Percentiles rank a stretch among this genome's conserved stretches.
Evolutionary conservation across 768 basidiomycete genomes (phyloP).

Genomic region (Harrya chromipes): DNA sequence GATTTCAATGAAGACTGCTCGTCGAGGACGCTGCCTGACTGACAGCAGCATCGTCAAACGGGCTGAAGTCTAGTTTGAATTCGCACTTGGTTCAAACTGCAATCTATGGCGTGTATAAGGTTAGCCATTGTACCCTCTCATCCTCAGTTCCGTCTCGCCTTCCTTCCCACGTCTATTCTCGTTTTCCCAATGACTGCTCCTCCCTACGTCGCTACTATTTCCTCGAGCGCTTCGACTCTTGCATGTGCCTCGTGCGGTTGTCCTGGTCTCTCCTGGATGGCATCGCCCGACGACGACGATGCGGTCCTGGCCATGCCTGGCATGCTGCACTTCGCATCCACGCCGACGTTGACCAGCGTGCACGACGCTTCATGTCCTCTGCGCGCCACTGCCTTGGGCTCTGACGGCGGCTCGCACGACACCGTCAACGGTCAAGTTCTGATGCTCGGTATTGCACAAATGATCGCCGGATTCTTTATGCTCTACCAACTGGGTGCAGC

Average conservation of each 20-base stretch:
- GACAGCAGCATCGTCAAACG: background rate
- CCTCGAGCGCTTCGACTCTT: constrained; percentile 1
- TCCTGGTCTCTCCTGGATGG: background rate
- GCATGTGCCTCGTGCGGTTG: background rate
- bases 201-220: background rate
- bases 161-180: background rate
- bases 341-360: background rate
- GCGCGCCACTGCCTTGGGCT: background rate
- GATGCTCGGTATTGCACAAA: constrained; percentile 1
- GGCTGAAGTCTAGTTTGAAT: background rate
- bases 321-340: background rate
- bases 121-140: background rate
- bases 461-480: constrained; percentile 2
- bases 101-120: constrained; percentile 9
- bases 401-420: background rate
- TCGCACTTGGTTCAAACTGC: background rate
- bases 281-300: background rate
- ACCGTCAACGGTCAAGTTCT: background rate
- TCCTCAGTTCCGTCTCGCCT: constrained; percentile 1
- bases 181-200: constrained; percentile 2
- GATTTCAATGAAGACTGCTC: background rate
- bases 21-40: background rate
- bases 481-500: constrained; percentile 5
- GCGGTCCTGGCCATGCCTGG: background rate
- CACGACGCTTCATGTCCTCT: background rate